A percentile compares a stretch with the other conserved stretches of the same genome.
These are phyloP conservation scores for Candida michaelii DNA, from an alignment of 805 yeast genomes.

Conservation along the genomic window DNA sequence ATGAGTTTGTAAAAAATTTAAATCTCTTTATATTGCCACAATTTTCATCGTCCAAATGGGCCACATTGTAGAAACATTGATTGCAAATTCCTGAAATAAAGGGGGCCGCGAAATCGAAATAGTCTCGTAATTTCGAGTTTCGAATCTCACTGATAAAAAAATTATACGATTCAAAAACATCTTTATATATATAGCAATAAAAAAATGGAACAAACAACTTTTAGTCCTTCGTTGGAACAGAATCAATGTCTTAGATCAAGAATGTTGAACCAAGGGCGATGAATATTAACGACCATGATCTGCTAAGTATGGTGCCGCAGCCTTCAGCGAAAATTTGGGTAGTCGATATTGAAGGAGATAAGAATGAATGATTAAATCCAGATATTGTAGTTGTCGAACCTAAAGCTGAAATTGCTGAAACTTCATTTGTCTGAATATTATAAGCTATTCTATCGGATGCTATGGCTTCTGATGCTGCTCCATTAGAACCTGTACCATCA, in stretches of 20 bases:
- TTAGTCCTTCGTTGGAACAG: too few species aligned
- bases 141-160: background rate
- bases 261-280: background rate
- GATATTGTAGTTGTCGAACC: background rate
- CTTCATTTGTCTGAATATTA: background rate
- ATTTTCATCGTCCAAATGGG: too few species aligned
- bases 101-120: too few species aligned
- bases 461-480: too few species aligned
- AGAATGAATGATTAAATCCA: background rate
- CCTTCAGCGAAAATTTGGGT: background rate
- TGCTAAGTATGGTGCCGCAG: background rate
- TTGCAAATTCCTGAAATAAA: too few species aligned
- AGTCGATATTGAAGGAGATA: background rate
- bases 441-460: background rate
- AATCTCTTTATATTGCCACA: too few species aligned
- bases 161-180: background rate
- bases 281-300: background rate
- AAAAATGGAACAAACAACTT: background rate
- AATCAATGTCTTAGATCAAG: background rate
- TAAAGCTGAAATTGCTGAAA: background rate
- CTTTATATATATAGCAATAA: background rate
- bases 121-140: too few species aligned
- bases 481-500: conserved; percentile 8
- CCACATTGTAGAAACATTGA: too few species aligned
- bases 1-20: too few species aligned